Base-by-base conservation (phyloP, 2,329 filamentous ascomycete genomes). In the Cryphonectria nitschkei region DNA sequence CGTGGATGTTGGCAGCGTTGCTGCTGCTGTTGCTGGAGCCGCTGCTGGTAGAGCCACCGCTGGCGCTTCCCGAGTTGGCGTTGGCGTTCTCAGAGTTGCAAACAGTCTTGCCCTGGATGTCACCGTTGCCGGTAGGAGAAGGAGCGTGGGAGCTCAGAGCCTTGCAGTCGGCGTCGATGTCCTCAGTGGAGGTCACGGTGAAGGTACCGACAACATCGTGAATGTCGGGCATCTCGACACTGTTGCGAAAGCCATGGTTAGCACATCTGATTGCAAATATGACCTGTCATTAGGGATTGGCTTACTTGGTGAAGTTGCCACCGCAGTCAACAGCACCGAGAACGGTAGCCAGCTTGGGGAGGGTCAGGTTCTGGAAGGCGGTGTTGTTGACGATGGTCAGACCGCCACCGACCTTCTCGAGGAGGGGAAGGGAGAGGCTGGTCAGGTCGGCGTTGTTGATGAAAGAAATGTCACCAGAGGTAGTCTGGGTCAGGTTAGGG, bases 361-460 rank as follows among this genome's bases (percentile, higher is more conserved):
- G 92, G 46, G 87, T 82, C 70, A 98, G 85, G 72, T 84, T 80
- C 70, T 82, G 76, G 46, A 98, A 87, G 69, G 85, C 84, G 73
- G 93, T 93, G 90, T 98, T 98, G 89, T 97, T 97, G 82, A 93
- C 91, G 78, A 99, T 89, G 76, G 92, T 90, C 80, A 97, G 88
- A 80, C 92, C 93, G 84, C 93, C 95, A 75, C 88, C 89, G 77
- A 97, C 87, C 68, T 83, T 87, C 75, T 85, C 86, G 62, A 98
- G 86, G 32, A 79, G 63, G 64, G 92, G 90, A 82, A 97, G 88
- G 72, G 91, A 90, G 82, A 98, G 86, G 88, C 97, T 97, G 79
- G 83, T 80, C 66, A 92, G 83, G 72, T 85, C 79, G 58, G 82
- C 80, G 84, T 92, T 92, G 83, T 86, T 87, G 79, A 89, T 85